phyloP scores from a whole-genome alignment of 208 protist genomes.

The Novymonas esmeraldas region DNA sequence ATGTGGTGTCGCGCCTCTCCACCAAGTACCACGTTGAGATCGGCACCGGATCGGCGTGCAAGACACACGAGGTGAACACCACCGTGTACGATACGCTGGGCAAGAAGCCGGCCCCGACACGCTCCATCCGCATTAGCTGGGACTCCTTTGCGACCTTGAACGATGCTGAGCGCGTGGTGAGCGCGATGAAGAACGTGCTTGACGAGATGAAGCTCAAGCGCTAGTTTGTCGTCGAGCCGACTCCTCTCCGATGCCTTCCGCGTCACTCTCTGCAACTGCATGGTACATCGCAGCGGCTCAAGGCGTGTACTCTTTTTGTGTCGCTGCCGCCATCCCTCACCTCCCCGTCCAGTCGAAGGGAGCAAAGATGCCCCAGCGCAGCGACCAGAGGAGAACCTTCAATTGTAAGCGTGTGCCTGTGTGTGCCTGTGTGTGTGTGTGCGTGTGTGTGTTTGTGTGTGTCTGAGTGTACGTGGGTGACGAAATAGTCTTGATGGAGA shows the following conservation, averaged over 20 bases:
- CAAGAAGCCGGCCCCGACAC: slow-evolving; percentile 50
- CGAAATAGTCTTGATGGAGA: no score
- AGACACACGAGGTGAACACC: slow-evolving; percentile 69
- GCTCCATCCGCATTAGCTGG: slow-evolving; percentile 78
- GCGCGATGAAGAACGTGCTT: slow-evolving; percentile 52
- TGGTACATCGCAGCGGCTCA: no score
- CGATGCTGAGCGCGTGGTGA: slow-evolving; percentile 58
- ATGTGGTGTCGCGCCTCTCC: slow-evolving; percentile 72
- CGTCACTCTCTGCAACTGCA: no score
- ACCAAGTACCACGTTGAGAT: slow-evolving; percentile 77
- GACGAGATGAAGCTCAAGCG: slow-evolving; percentile 35
- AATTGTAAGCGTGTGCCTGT: no score
- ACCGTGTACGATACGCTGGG: slow-evolving; percentile 84
- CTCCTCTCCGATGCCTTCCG: not conserved
- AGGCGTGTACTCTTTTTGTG: no score
- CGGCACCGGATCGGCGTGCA: slow-evolving; percentile 82
- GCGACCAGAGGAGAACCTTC: no score
- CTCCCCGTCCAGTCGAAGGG: no score
- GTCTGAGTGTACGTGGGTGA: no score
- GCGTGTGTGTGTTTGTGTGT: no score
- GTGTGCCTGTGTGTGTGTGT: no score
- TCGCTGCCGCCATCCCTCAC: no score
- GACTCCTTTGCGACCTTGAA: slow-evolving; percentile 68
- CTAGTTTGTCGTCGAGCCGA: slow-evolving; percentile 5
- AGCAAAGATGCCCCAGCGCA: no score